phyloP scores from a whole-genome alignment of 148 eudicot genomes.

The Nepenthes mirabilis region DNA sequence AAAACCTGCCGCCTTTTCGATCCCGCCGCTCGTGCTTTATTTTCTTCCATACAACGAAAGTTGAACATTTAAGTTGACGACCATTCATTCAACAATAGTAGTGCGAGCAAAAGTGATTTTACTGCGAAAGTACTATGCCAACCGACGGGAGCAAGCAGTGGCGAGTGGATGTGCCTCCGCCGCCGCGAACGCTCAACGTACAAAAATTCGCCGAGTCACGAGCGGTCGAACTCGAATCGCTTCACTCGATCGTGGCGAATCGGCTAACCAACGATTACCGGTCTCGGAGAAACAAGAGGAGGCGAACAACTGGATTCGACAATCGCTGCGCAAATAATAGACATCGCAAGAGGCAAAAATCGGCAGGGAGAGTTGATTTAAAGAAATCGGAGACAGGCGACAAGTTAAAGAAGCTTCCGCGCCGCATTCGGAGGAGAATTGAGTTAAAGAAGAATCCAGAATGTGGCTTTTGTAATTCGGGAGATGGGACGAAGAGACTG shows the following conservation, averaged over 20 bases:
- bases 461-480: slow-evolving; percentile 39
- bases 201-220: slow-evolving; percentile 56
- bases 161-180: slow-evolving; percentile 16
- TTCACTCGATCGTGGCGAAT: slow-evolving; percentile 48
- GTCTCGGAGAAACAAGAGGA: slow-evolving; percentile 59
- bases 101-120: too few relatives aligned
- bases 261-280: slow-evolving; percentile 55
- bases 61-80: too few relatives aligned
- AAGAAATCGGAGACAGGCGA: slow-evolving; percentile 5
- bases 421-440: slow-evolving; percentile 50
- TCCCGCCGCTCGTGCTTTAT: too few relatives aligned
- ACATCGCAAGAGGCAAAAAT: slow-evolving; percentile 10
- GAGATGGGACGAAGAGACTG: slow-evolving; percentile 77
- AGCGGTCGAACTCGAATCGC: slow-evolving; percentile 54
- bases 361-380: slow-evolving; percentile 1
- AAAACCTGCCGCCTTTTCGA: too few relatives aligned
- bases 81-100: too few relatives aligned
- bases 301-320: slow-evolving; percentile 64
- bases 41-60: too few relatives aligned
- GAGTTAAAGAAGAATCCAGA: slow-evolving; percentile 52
- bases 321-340: slow-evolving; percentile 21
- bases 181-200: slow-evolving; percentile 48
- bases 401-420: slow-evolving; percentile 25
- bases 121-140: slow-evolving; percentile 1
- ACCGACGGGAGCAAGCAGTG: slow-evolving; percentile 5